A percentile compares a stretch with the other conserved stretches of the same genome.
phyloP scores from a whole-genome alignment of 1,139 yeast genomes.

The Pichia inconspicua region DNA sequence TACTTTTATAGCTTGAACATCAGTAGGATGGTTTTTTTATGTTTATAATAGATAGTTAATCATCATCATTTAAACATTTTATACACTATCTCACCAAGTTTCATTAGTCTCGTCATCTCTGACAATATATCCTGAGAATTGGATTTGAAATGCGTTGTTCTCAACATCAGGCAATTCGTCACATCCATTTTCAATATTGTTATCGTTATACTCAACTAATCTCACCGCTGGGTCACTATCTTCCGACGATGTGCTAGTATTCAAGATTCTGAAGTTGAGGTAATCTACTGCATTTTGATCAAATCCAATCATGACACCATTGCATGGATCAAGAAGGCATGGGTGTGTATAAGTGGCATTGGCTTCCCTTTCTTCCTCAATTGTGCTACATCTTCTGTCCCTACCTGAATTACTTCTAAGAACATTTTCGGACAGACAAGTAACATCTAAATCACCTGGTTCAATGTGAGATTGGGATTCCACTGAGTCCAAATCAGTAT shows the following conservation, averaged over 20 bases:
- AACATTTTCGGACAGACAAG: not conserved
- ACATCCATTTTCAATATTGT: not conserved
- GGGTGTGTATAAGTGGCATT: constrained; percentile 47
- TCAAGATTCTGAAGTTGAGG: constrained; percentile 13
- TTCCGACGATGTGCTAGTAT: not conserved
- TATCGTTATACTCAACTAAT: constrained; percentile 3
- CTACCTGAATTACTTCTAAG: constrained; percentile 5
- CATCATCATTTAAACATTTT: too few relatives aligned
- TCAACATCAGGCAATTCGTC: not conserved
- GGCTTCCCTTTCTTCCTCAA: constrained; percentile 52
- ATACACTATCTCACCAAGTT: not conserved
- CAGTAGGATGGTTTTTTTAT: not conserved
- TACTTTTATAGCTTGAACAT: constrained; percentile 45
- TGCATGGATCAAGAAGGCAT: constrained; percentile 37
- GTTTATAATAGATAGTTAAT: not conserved
- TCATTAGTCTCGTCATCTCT: constrained; percentile 3
- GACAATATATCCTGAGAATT: constrained; percentile 3
- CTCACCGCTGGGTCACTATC: not conserved
- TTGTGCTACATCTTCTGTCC: constrained; percentile 32
- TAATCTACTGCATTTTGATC: constrained; percentile 43
- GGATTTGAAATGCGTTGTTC: constrained; percentile 1
- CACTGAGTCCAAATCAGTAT: not conserved
- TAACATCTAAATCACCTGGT: not conserved
- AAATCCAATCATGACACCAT: constrained; percentile 55
- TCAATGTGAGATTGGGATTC: not conserved